Base-by-base conservation (phyloP, 2,329 filamentous ascomycete genomes). In the Aspergillus sp. region DNA sequence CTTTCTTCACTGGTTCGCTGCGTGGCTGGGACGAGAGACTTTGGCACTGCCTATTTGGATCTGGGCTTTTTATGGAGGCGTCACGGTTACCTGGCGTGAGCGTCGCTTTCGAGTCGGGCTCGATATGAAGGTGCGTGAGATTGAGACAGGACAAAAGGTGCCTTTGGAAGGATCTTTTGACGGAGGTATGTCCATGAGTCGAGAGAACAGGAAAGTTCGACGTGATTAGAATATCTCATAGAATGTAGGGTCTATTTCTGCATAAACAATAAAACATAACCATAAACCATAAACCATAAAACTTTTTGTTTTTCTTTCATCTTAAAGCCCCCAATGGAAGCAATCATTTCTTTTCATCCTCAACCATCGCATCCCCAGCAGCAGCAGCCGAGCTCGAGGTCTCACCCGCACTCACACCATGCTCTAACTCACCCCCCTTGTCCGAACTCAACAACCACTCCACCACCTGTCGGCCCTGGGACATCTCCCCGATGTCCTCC, bases 11-110 rank as follows among this genome's bases (percentile, higher is more conserved):
- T 98, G 90, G 87, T 60, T 93, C 4, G 62, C 77, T 5, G 86
- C 90, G 0, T 98, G 94, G 93, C 55, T 95, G 0, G 89, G 86
- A 0, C 76, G 93, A 29, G 93, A 98, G 67, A 52, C 80, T 0
- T 73, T 96, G 7, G 90, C 93, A 0, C 72, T 95, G 37, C 90
- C 90, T 0, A 85, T 98, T 46, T 98, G 93, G 93, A 71, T 81
- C 0, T 90, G 85, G 80, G 93, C 93, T 1, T 87, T 96, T 13
- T 81, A 88, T 54, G 85, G 91, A n/a, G 93, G 93, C 0, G 82
- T 86, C 2, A 91, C 83, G 0, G 88, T 98, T 0, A 80, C 80
- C 41, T 98, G 93, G 94, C 75, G 93, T 43, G 91, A 90, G 0
- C 84, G 83, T 58, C 78, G 73, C 27, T 97, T 97, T 62, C 80